Percentiles rank a stretch among this genome's conserved stretches.
Evolutionary conservation across 179 eudicot species (phyloP).

Genomic region (Actinidia chinensis): DNA sequence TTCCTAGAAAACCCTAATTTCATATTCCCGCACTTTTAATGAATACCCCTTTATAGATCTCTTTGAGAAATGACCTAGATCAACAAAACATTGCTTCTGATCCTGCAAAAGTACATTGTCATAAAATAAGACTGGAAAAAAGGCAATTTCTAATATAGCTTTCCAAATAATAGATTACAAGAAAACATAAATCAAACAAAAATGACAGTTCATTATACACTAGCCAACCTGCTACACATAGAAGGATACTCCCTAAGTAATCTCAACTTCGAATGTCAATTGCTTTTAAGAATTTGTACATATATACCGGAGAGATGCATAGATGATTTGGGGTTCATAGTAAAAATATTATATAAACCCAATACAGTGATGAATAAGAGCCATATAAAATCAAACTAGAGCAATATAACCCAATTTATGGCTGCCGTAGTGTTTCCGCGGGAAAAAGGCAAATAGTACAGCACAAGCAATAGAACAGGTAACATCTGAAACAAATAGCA

Average conservation of each 20-base stretch:
- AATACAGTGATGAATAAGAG: constrained; percentile 30
- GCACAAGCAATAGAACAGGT: constrained; percentile 49
- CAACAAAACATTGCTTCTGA: constrained; percentile 58
- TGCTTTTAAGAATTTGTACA: constrained; percentile 31
- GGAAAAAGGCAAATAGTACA: constrained; percentile 51
- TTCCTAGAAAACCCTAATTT: no score
- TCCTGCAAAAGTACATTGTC: constrained; percentile 30
- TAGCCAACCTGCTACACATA: constrained; percentile 46
- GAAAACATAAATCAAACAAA: constrained; percentile 10
- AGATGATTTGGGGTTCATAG: constrained; percentile 36
- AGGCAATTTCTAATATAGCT: not conserved
- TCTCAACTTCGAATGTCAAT: constrained; percentile 27
- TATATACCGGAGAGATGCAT: constrained; percentile 47
- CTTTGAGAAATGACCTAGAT: constrained; percentile 56
- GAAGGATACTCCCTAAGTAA: constrained; percentile 39
- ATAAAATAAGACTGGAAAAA: not conserved
- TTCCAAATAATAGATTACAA: no score
- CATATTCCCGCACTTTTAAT: no score
- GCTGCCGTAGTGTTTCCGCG: constrained; percentile 50
- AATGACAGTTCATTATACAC: not conserved
- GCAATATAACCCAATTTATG: constrained; percentile 57
- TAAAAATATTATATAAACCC: constrained; percentile 41
- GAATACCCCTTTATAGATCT: constrained; percentile 47
- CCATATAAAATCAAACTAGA: constrained; percentile 47
- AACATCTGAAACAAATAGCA: constrained; percentile 33